phyloP scores from a whole-genome alignment of 306 rosid species.

The Vicia sativa region DNA sequence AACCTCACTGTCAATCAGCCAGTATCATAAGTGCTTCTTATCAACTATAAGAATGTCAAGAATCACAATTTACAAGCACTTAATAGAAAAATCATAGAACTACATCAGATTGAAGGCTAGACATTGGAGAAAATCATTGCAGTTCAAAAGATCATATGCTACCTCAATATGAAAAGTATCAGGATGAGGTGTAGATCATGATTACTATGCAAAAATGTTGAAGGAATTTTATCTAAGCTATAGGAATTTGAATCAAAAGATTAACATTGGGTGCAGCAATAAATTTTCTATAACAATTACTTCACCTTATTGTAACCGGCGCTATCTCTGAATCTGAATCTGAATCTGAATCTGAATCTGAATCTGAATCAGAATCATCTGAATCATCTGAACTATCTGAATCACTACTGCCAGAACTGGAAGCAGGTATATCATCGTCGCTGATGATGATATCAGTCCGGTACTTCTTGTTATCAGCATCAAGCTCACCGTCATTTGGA shows the following conservation, averaged over 20 bases:
- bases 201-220: slow-evolving; percentile 16
- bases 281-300: slow-evolving; percentile 26
- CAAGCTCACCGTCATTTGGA: slow-evolving; percentile 48
- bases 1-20: slow-evolving; percentile 17
- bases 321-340: slow-evolving; percentile 56
- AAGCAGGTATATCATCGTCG: slow-evolving; percentile 50
- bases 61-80: not conserved
- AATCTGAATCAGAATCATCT: slow-evolving; percentile 72
- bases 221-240: slow-evolving; percentile 17
- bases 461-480: slow-evolving; percentile 56
- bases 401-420: slow-evolving; percentile 74
- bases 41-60: slow-evolving; percentile 16
- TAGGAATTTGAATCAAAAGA: slow-evolving; percentile 13
- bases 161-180: slow-evolving; percentile 7
- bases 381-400: slow-evolving; percentile 73
- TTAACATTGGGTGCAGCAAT: slow-evolving; percentile 6
- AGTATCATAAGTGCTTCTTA: slow-evolving; percentile 1
- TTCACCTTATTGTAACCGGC: slow-evolving; percentile 61
- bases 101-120: not conserved
- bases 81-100: slow-evolving; percentile 7
- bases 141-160: slow-evolving; percentile 22
- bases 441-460: slow-evolving; percentile 45
- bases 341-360: slow-evolving; percentile 66
- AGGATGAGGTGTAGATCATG: not conserved
- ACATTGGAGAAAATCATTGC: slow-evolving; percentile 27